phyloP scores from a whole-genome alignment of 768 basidiomycete species.

The Chiua virens region DNA sequence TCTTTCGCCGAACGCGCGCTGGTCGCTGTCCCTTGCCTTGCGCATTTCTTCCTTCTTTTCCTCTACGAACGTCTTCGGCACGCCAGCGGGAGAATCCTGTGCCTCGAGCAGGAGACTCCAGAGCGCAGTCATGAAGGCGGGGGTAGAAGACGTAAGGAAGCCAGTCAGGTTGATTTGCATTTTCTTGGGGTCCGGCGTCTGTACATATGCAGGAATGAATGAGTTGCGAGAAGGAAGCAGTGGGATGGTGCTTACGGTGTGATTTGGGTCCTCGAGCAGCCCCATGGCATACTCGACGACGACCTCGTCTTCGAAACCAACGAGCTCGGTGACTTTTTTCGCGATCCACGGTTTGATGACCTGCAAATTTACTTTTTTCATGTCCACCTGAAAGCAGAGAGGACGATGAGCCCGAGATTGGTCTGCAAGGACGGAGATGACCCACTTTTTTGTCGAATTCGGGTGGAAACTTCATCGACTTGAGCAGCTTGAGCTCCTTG shows the following conservation, averaged over 20 bases:
- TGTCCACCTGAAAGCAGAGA: conserved; percentile 65
- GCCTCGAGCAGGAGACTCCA: conserved; percentile 95
- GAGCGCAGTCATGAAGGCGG: conserved; percentile 81
- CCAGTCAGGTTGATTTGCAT: conserved; percentile 96
- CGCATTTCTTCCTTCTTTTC: conserved; percentile 92
- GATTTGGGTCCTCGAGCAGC: conserved; percentile 80
- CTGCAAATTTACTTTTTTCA: conserved; percentile 90
- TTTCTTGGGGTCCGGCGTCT: conserved; percentile 91
- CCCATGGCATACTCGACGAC: conserved; percentile 97
- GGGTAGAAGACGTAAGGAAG: conserved; percentile 86
- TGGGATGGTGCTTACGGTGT: conserved; percentile 57
- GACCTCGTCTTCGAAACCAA: conserved; percentile 96
- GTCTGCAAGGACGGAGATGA: background rate
- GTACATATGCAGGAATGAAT: conserved; percentile 2
- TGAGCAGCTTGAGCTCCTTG: conserved; percentile 90
- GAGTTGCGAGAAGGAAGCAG: too few species aligned
- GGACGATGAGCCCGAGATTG: background rate
- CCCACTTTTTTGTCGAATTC: conserved; percentile 84
- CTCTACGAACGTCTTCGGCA: conserved; percentile 88
- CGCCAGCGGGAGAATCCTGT: conserved; percentile 83
- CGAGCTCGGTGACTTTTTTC: conserved; percentile 85
- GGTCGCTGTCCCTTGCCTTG: conserved; percentile 61
- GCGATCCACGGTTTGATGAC: conserved; percentile 96
- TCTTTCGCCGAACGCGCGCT: conserved; percentile 64
- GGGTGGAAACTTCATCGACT: conserved; percentile 85